Conservation (phyloP, 306 rosid species). For the Carpinus fangiana region DNA sequence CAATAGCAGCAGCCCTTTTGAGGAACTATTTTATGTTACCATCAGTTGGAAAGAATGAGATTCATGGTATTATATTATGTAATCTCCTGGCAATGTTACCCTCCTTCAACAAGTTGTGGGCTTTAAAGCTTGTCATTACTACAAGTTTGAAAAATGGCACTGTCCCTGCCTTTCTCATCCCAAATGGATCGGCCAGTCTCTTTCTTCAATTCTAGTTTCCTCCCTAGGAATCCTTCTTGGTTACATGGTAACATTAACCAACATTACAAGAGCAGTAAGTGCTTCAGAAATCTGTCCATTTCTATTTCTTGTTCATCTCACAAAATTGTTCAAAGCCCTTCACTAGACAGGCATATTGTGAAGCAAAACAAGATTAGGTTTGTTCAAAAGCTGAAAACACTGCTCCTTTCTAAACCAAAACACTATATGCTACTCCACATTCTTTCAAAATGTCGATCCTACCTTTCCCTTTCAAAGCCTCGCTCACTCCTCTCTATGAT, state of each 20-base stretch:
- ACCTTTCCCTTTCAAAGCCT: constrained; percentile 63
- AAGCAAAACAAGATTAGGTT: constrained; percentile 66
- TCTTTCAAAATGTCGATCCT: constrained; percentile 75
- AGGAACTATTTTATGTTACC: background rate
- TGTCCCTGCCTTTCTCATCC: constrained; percentile 42
- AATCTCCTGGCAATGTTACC: background rate
- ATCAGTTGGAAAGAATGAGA: background rate
- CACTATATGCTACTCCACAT: constrained; percentile 73
- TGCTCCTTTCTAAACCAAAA: constrained; percentile 86
- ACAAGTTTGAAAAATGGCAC: constrained; percentile 31
- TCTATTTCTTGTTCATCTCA: constrained; percentile 57
- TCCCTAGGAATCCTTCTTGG: constrained; percentile 31
- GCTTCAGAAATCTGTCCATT: constrained; percentile 13
- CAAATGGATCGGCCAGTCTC: constrained; percentile 32
- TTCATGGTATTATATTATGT: background rate
- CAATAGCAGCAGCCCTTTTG: background rate
- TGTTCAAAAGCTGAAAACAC: constrained; percentile 75
- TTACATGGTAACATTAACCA: constrained; percentile 30
- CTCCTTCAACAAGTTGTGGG: background rate
- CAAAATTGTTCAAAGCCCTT: constrained; percentile 70
- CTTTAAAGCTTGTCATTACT: background rate
- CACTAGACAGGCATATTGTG: constrained; percentile 71
- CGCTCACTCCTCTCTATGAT: constrained; percentile 75
- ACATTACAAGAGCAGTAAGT: constrained; percentile 10
- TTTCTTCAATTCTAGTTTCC: constrained; percentile 42